phyloP scores from a whole-genome alignment of 2,329 filamentous ascomycete species.

The Dactylonectria macrodidyma region DNA sequence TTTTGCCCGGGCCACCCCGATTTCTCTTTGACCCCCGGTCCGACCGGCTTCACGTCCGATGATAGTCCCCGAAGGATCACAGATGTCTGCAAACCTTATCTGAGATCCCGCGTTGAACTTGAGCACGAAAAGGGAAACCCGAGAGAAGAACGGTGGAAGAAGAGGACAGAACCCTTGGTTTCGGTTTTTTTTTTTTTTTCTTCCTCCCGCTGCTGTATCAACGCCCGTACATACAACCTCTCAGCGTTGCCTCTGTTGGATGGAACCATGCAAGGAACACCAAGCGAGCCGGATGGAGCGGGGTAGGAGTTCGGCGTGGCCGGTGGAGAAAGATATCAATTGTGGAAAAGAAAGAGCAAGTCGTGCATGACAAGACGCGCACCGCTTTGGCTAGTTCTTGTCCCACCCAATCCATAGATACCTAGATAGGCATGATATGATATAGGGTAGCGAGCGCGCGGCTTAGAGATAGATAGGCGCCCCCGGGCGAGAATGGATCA shows the following conservation, averaged over 20 bases:
- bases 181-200: no score
- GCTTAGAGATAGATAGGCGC: no score
- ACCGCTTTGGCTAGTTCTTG: no score
- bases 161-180: no score
- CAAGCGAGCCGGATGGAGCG: neutral
- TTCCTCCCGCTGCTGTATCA: neutral
- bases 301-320: neutral
- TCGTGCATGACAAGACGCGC: no score
- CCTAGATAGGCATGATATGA: no score
- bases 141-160: neutral
- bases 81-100: neutral
- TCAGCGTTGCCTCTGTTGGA: neutral
- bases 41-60: neutral
- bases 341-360: neutral
- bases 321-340: neutral
- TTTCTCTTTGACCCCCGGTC: neutral
- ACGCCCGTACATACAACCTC: neutral
- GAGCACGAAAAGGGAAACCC: neutral
- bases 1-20: slow-evolving; percentile 9
- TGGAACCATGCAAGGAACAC: neutral
- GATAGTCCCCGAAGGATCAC: neutral
- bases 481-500: no score
- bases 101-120: neutral
- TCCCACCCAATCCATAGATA: no score
- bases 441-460: no score